Evolutionary conservation across 768 basidiomycete genomes (phyloP), one percentile per base, ranked within the genome.

Genomic region (Podaxis rugospora): DNA sequence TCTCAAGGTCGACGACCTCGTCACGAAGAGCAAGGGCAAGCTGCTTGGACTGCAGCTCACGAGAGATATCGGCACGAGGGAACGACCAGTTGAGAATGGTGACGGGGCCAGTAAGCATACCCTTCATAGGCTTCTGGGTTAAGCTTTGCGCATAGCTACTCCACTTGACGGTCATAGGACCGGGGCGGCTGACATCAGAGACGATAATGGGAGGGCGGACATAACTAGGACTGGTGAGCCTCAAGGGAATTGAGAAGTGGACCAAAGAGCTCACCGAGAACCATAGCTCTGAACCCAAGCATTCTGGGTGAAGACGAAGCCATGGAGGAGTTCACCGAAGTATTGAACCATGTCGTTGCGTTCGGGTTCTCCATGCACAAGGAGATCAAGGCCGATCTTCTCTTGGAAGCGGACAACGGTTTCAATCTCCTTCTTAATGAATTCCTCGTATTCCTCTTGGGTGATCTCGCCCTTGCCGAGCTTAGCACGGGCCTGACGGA

Each of bases 61-160:
- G 92, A 57, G 90, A 86, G 66, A 98, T 90, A 73, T 99, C 97
- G 66, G 93, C 93, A 75, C 97, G 96, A 71, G 97, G 97, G 95
- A 99, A 99, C 36, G 97, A 98, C 97, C 97, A 99, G 85, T 98
- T 98, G 77, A 98, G 87, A 78, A 99, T 97, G 64, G 94, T 95
- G 74, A 98, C 95, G 18, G 95, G 95, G 65, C 96, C 96, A 59
- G 96, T 95, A 59, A 98, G 83, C 97, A 98, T 98, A 67, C 96
- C 96, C 88, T 99, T 99, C 93, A 99, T 95, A 68, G 95, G 97
- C 75, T 86, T 88, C 72, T 84, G 78, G 67, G 95, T 92, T 70
- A 98, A 71, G 72, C 91, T 94, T 81, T 98, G 97, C 57, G 97
- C 97, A 75, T 96, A 98, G 69, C 86, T 85, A 64, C 90, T 93